A percentile compares a stretch with the other conserved stretches of the same genome.
Evolutionary conservation across 108 stramenopile genomes (phyloP).

Genomic region (Cyclotella sp.): DNA sequence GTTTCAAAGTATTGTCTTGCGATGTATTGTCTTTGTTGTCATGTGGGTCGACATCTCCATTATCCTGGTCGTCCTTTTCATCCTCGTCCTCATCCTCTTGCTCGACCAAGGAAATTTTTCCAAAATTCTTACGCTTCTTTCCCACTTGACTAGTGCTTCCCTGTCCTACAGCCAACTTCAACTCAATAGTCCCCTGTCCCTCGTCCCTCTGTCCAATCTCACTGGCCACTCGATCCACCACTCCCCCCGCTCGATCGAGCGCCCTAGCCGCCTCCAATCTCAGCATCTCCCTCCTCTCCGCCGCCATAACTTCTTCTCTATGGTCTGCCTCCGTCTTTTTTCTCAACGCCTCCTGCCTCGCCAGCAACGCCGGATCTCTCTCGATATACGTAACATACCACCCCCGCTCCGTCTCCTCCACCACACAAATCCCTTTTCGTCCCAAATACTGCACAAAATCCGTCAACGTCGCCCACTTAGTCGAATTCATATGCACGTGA

Average conservation of each 20-base stretch:
- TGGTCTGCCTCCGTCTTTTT: constrained; percentile 65
- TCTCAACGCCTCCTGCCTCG: constrained; percentile 54
- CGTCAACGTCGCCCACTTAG: constrained; percentile 93
- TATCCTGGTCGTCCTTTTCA: constrained; percentile 15
- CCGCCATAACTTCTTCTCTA: constrained; percentile 57
- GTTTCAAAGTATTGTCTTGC: not conserved
- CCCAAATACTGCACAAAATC: constrained; percentile 98
- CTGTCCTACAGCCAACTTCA: constrained; percentile 23
- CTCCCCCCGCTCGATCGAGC: constrained; percentile 69
- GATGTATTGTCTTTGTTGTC: not conserved
- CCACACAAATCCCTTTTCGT: constrained; percentile 89
- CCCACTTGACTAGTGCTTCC: constrained; percentile 5
- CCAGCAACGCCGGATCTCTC: constrained; percentile 76
- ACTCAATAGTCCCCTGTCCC: constrained; percentile 39
- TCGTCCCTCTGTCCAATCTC: constrained; percentile 53
- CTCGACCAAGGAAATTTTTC: constrained; percentile 43
- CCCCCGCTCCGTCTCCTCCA: constrained; percentile 97
- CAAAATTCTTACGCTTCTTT: constrained; percentile 33
- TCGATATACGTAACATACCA: constrained; percentile 98
- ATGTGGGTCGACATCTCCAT: not conserved
- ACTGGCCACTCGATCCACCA: constrained; percentile 60
- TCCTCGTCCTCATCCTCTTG: constrained; percentile 55
- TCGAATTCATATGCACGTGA: constrained; percentile 99
- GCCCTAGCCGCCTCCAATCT: constrained; percentile 83
- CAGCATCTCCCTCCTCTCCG: constrained; percentile 61